Conservation (phyloP, 2,329 filamentous ascomycete genomes). For the Fusarium sp. region DNA sequence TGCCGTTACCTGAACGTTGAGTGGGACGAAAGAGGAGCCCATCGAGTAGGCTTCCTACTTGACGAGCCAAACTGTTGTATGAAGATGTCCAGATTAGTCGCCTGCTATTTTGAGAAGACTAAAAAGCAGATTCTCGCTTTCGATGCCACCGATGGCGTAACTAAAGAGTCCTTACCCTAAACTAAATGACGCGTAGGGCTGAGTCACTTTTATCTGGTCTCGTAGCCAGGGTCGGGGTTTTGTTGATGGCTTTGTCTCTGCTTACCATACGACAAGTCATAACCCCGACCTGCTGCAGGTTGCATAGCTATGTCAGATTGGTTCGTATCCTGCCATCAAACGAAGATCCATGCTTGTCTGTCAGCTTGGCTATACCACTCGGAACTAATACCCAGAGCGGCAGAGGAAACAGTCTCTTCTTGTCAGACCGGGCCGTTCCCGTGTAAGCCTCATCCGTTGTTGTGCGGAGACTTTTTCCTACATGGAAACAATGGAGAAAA, state of each 20-base stretch:
- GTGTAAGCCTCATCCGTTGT: slow-evolving; percentile 13
- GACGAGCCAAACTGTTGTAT: background rate
- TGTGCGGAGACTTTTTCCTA: slow-evolving; percentile 1
- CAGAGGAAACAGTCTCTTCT: background rate
- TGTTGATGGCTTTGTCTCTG: background rate
- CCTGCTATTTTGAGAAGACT: background rate
- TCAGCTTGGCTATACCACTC: slow-evolving; percentile 5
- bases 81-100: background rate
- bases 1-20: background rate
- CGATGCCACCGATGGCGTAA: slow-evolving; percentile 3
- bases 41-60: background rate
- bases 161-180: background rate
- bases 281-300: background rate
- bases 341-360: background rate
- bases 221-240: background rate
- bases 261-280: background rate
- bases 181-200: slow-evolving; percentile 19
- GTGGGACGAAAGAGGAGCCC: no score
- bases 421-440: slow-evolving; percentile 31
- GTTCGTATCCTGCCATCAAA: background rate
- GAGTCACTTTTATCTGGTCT: slow-evolving; percentile 7
- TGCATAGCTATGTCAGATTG: slow-evolving; percentile 3
- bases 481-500: background rate
- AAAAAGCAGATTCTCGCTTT: background rate
- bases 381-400: slow-evolving; percentile 7